Base-by-base conservation (phyloP, 345 rosid genomes). In the Carallia pectinifolia region DNA sequence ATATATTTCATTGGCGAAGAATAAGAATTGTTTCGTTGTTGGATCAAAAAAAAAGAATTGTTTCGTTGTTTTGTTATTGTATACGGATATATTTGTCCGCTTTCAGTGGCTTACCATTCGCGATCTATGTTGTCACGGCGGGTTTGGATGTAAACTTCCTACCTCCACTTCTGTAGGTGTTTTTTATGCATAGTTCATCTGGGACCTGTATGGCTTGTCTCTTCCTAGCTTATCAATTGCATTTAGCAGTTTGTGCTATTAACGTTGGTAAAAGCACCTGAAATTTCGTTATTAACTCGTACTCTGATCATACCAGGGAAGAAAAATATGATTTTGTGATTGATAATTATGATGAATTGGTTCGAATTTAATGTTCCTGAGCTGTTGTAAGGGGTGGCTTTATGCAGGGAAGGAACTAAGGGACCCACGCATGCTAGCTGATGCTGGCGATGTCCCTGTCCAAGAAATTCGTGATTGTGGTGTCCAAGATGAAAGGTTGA, bases 401-500 rank as follows among this genome's bases (percentile, higher is more conserved):
- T 37, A 17, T 81, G 75, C 82, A 92, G 99, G 99, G 72, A 92
- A 92, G 80, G 85, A 89, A 78, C 78, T 95, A 52, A 87, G 83
- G 68, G 99, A 95, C 75, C 97, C 99, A 3, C 83, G 94, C 37
- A 96, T 95, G 68, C 81, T 95, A 55, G 92, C 96, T 47, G 97
- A 95, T 85, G 97, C 90, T 58, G 98, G 99, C 2, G 99, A 95
- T 76, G 92, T 92, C 58, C 99, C 99, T 0, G 94, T 95, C 52
- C 99, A 95, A 79, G 99, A 95, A 79, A 92, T 95, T 76, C 90
- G 98, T 76, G 99, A 95, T 80, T 92, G 89, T 85, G 94, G 90
- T 18, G 99, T 92, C 39, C 90, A 92, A 77, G 98, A 92, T 84
- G 98, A 92, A 69, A 84, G 97, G 68, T 66, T 95, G 69, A 95